Evolutionary conservation across 306 rosid genomes (phyloP).

Genomic region (Mimosa pudica): DNA sequence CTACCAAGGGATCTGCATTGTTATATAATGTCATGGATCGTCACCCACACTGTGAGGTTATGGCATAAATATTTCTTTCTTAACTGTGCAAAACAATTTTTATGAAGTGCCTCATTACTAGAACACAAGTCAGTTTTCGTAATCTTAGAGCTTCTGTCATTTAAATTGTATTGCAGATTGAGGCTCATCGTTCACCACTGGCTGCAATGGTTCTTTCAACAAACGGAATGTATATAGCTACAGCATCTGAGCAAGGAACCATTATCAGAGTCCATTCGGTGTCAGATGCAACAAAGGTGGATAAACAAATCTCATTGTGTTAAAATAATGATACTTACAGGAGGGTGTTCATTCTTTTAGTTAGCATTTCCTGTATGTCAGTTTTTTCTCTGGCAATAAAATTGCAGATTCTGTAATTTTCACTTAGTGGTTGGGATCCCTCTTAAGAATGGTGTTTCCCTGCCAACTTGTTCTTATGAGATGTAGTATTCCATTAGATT

Average conservation of each 20-base stretch:
- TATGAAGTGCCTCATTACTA: constrained; percentile 13
- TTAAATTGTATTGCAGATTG: constrained; percentile 62
- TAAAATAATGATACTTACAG: constrained; percentile 10
- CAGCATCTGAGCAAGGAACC: constrained; percentile 98
- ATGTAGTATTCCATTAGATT: constrained; percentile 2
- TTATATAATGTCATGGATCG: constrained; percentile 86
- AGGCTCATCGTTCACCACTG: constrained; percentile 84
- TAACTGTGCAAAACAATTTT: constrained; percentile 12
- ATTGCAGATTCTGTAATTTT: constrained; percentile 20
- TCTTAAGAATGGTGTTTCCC: not conserved
- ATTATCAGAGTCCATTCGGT: constrained; percentile 87
- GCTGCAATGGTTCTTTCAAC: constrained; percentile 85
- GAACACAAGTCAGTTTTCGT: constrained; percentile 19
- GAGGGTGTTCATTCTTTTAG: constrained; percentile 18
- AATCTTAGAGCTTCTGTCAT: constrained; percentile 18
- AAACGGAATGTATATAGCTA: constrained; percentile 85
- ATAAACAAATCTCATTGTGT: constrained; percentile 27
- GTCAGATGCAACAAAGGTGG: constrained; percentile 90
- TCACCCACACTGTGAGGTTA: constrained; percentile 91
- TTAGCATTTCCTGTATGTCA: constrained; percentile 25
- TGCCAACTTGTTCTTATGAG: not conserved
- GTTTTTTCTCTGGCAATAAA: constrained; percentile 20
- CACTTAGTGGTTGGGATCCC: constrained; percentile 21
- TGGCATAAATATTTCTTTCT: constrained; percentile 34
- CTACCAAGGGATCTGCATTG: constrained; percentile 76